Evolutionary conservation across 345 rosid species (phyloP).

Genomic region (Ceriops decandra): DNA sequence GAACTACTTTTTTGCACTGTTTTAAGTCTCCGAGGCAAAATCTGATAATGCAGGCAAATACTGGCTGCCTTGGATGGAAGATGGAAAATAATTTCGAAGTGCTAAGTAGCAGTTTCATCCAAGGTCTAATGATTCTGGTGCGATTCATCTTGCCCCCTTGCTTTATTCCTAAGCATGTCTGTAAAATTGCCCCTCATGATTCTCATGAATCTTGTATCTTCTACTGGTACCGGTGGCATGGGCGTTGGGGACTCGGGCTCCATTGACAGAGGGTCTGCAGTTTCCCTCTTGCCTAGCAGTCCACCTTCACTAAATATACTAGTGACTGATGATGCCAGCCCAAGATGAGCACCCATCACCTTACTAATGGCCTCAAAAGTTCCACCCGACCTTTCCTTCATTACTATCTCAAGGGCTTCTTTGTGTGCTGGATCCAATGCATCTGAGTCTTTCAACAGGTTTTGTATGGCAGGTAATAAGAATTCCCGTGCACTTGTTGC

Average conservation of each 20-base stretch:
- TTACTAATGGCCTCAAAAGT: conserved; percentile 73
- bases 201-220: conserved; percentile 88
- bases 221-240: conserved; percentile 33
- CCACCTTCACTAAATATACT: conserved; percentile 91
- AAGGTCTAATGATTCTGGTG: conserved; percentile 24
- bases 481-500: conserved; percentile 63
- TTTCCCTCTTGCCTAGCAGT: conserved; percentile 74
- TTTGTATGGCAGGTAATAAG: conserved; percentile 75
- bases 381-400: conserved; percentile 89
- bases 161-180: conserved; percentile 77
- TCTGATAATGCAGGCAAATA: too few species aligned
- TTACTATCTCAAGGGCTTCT: conserved; percentile 87
- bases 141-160: conserved; percentile 58
- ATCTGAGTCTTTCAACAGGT: conserved; percentile 77
- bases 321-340: conserved; percentile 78
- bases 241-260: conserved; percentile 54
- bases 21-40: too few species aligned
- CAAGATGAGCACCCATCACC: conserved; percentile 95
- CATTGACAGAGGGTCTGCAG: conserved; percentile 21
- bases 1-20: too few species aligned
- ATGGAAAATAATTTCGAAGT: background rate
- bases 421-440: conserved; percentile 93
- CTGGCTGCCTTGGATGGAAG: background rate
- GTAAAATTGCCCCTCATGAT: conserved; percentile 90
- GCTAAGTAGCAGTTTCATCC: too few species aligned